A percentile compares a stretch with the other conserved stretches of the same genome.
Conservation (phyloP, 495 filamentous ascomycete genomes). For the Letharia lupina region DNA sequence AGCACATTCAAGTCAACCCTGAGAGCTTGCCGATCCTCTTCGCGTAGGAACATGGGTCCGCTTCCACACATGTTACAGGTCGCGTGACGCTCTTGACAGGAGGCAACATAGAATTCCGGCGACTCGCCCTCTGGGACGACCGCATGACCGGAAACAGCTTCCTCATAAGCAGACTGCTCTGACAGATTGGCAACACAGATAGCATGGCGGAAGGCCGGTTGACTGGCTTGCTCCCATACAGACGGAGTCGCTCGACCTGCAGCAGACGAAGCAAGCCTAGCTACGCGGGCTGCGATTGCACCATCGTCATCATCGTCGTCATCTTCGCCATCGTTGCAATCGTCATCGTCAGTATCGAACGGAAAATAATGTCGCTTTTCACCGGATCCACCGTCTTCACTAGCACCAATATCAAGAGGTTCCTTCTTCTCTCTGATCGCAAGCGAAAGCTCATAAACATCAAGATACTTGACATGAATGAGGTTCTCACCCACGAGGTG, state of each 20-base stretch:
- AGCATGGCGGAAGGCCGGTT: neutral
- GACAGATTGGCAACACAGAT: conserved; percentile 6
- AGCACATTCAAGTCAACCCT: conserved; percentile 12
- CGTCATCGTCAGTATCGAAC: too few species aligned
- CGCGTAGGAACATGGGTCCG: neutral
- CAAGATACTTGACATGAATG: conserved; percentile 16
- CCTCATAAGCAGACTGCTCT: conserved; percentile 1
- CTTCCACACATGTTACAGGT: neutral
- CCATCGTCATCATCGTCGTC: too few species aligned
- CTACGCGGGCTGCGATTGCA: neutral
- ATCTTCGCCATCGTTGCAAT: neutral
- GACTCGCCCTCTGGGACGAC: neutral
- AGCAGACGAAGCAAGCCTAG: neutral
- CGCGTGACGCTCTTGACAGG: neutral
- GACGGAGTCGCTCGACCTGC: neutral
- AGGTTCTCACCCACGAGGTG: conserved; percentile 12
- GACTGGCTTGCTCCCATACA: neutral
- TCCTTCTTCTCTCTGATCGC: neutral
- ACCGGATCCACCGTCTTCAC: neutral
- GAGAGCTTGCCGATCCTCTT: neutral
- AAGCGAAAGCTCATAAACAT: neutral
- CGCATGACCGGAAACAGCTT: neutral
- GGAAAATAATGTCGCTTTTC: neutral
- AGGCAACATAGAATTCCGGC: neutral
- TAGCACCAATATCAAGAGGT: neutral